Evolutionary conservation across 805 yeast species (phyloP).

Genomic region (Hanseniaspora thailandica): DNA sequence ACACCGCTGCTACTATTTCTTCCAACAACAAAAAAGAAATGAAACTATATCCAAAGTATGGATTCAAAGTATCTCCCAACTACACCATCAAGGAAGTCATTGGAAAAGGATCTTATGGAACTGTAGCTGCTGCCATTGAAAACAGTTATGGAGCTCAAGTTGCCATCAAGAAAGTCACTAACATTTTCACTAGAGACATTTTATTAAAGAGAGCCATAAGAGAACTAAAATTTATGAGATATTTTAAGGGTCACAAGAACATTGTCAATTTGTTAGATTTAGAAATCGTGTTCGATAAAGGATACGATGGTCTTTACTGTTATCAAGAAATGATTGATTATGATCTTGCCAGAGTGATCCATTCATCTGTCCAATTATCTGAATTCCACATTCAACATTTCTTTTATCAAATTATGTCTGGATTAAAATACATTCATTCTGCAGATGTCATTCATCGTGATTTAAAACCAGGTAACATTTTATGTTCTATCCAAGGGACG

Average conservation of each 20-base stretch:
- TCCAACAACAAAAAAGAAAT: not conserved
- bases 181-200: slow-evolving; percentile 55
- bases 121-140: slow-evolving; percentile 60
- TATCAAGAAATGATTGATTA: slow-evolving; percentile 75
- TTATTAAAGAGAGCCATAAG: slow-evolving; percentile 69
- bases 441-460: slow-evolving; percentile 90
- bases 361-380: slow-evolving; percentile 64
- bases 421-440: slow-evolving; percentile 76
- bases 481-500: slow-evolving; percentile 60
- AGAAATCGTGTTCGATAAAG: slow-evolving; percentile 52
- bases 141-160: slow-evolving; percentile 30
- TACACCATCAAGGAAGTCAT: slow-evolving; percentile 48
- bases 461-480: slow-evolving; percentile 79
- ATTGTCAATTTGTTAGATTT: slow-evolving; percentile 63
- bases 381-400: slow-evolving; percentile 71
- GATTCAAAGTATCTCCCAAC: slow-evolving; percentile 51
- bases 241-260: slow-evolving; percentile 76
- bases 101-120: slow-evolving; percentile 82
- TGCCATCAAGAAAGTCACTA: slow-evolving; percentile 73
- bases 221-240: slow-evolving; percentile 69
- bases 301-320: slow-evolving; percentile 79
- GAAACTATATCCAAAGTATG: slow-evolving; percentile 39
- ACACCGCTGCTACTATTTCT: not conserved
- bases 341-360: slow-evolving; percentile 72
- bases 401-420: slow-evolving; percentile 72